Conservation (phyloP, 176 grass and related monocot genomes). For the Coix lacrymajobi region DNA sequence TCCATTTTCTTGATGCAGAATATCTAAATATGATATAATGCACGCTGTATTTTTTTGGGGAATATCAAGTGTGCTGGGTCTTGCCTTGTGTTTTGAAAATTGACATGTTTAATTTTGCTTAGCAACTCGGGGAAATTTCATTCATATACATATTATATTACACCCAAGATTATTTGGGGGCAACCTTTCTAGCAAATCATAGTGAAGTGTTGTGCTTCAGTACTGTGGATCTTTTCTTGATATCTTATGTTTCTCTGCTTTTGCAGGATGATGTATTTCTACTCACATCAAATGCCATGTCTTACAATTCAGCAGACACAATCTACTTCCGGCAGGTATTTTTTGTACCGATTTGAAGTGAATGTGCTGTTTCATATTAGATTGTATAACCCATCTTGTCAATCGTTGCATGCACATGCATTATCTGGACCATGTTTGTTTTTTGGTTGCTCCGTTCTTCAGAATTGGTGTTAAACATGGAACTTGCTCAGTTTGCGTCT, state of each 20-base stretch:
- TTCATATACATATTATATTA: not conserved
- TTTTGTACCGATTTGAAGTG: slow-evolving; percentile 5
- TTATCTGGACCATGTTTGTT: slow-evolving; percentile 1
- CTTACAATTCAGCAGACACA: slow-evolving; percentile 70
- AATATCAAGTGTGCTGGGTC: not conserved
- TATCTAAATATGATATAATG: not conserved
- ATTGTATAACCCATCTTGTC: not conserved
- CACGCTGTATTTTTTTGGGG: not conserved
- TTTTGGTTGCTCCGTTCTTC: not conserved
- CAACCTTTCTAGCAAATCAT: slow-evolving; percentile 7
- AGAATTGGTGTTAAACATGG: not conserved
- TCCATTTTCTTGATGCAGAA: not conserved
- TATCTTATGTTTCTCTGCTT: not conserved
- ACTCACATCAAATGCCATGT: slow-evolving; percentile 78
- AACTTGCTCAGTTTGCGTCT: too few species aligned
- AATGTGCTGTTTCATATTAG: not conserved
- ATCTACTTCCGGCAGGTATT: slow-evolving; percentile 69
- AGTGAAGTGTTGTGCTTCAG: not conserved
- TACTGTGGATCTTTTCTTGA: not conserved
- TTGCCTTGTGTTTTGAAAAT: slow-evolving; percentile 21
- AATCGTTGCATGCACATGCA: not conserved
- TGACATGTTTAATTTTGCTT: slow-evolving; percentile 8
- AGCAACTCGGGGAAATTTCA: not conserved
- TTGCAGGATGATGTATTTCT: slow-evolving; percentile 73
- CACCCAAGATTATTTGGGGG: not conserved